A percentile compares a stretch with the other conserved stretches of the same genome.
Evolutionary conservation across 73 alveolate species (phyloP).

Genomic region (Tetrahymena borealis): DNA sequence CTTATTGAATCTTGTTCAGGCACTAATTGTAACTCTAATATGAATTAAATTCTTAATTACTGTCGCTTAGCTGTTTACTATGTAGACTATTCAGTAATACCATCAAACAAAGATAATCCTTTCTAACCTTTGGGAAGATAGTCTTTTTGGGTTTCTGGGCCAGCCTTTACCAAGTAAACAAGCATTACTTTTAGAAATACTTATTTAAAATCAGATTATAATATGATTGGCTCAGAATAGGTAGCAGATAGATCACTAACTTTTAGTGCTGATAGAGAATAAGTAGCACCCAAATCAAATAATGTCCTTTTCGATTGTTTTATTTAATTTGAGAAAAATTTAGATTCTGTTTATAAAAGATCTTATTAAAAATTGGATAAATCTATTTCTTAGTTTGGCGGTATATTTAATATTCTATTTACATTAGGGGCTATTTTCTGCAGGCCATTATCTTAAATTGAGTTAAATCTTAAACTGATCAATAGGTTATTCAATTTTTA

Average conservation of each 20-base stretch:
- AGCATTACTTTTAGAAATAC: neutral
- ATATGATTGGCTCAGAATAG: neutral
- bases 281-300: neutral
- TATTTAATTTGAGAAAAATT: neutral
- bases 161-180: neutral
- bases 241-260: neutral
- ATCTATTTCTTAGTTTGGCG: neutral
- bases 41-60: neutral
- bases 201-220: neutral
- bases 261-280: neutral
- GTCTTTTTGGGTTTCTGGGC: neutral
- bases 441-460: neutral
- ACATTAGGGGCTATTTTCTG: neutral
- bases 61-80: neutral
- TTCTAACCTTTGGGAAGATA: neutral
- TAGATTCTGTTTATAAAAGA: neutral
- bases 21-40: neutral
- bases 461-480: neutral
- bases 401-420: neutral
- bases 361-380: neutral
- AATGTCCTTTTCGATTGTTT: neutral
- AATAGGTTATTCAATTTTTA: neutral
- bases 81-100: neutral
- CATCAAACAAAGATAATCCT: neutral
- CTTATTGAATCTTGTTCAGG: neutral